Conservation (phyloP, 352 stramenopile genomes). For the Phytophthora chlamydospora region DNA sequence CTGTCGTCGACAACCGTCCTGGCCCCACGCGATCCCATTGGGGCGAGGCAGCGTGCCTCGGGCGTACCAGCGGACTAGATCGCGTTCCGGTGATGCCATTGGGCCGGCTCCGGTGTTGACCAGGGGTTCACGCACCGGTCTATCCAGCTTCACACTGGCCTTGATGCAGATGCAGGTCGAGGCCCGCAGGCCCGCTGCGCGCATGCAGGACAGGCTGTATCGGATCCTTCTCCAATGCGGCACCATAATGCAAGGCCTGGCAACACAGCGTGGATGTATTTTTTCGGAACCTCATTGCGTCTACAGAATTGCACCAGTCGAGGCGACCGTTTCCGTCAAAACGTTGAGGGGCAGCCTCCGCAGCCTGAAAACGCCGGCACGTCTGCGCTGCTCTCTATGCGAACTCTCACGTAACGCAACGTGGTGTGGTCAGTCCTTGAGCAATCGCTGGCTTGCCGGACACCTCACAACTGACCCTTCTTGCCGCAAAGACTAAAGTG, state of each 20-base stretch:
- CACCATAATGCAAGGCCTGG: too few species aligned
- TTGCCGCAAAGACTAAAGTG: neutral
- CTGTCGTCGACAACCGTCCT: neutral
- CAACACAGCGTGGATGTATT: too few species aligned
- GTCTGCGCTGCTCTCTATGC: constrained; percentile 13
- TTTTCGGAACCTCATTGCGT: too few species aligned
- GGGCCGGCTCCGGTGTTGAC: neutral
- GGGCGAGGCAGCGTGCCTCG: constrained; percentile 22
- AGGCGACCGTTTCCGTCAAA: constrained; percentile 1
- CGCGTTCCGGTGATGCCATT: constrained; percentile 3
- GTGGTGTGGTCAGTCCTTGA: constrained; percentile 8
- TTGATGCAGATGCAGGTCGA: neutral
- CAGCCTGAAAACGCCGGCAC: neutral
- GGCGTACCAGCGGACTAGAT: constrained; percentile 9
- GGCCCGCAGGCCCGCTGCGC: too few species aligned
- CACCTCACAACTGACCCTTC: constrained; percentile 7
- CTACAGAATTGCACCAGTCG: neutral
- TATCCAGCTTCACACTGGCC: neutral
- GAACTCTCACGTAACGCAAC: constrained; percentile 9
- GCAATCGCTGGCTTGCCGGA: constrained; percentile 14
- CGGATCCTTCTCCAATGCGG: too few species aligned
- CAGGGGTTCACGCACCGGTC: neutral
- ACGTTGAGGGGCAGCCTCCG: too few species aligned
- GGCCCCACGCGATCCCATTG: constrained; percentile 15
- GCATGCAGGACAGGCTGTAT: too few species aligned